Conservation (phyloP, 768 basidiomycete species). For the Amylocystis lapponica region DNA sequence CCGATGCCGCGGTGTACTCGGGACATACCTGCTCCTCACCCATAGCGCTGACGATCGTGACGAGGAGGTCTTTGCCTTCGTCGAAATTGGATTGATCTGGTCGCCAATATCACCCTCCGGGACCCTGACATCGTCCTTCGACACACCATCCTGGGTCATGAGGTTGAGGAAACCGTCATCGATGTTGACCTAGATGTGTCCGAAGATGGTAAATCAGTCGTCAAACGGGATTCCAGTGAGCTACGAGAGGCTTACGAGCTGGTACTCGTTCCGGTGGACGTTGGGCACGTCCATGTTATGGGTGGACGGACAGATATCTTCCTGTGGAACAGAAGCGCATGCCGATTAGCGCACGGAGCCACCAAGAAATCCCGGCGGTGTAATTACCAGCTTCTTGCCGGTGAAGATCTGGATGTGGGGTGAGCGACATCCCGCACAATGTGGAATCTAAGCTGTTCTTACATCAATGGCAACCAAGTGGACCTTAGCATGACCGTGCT, state of each 20-base stretch:
- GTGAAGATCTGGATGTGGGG: slow-evolving; percentile 99
- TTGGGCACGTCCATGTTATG: slow-evolving; percentile 99
- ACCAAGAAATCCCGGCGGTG: not conserved
- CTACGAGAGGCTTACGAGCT: slow-evolving; percentile 52
- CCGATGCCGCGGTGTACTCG: too few relatives aligned
- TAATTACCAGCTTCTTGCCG: slow-evolving; percentile 86
- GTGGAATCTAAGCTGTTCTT: too few relatives aligned
- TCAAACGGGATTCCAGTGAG: not conserved
- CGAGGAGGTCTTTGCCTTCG: slow-evolving; percentile 78
- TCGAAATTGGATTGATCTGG: slow-evolving; percentile 71
- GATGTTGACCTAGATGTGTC: slow-evolving; percentile 60
- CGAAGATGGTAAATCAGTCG: not conserved
- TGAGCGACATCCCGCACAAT: too few relatives aligned
- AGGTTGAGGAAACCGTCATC: slow-evolving; percentile 96
- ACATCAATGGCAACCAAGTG: slow-evolving; percentile 97
- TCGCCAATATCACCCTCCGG: slow-evolving; percentile 82
- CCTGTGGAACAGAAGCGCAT: slow-evolving; percentile 37
- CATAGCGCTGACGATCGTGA: slow-evolving; percentile 89
- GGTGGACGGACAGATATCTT: slow-evolving; percentile 93
- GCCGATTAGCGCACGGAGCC: not conserved
- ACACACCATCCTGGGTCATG: slow-evolving; percentile 69
- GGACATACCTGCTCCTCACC: slow-evolving; percentile 71
- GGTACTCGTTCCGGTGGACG: slow-evolving; percentile 85
- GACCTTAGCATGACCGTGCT: slow-evolving; percentile 99
- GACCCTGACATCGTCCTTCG: slow-evolving; percentile 93